Evolutionary conservation across 345 rosid species (phyloP), one percentile per base, ranked within the genome.

Genomic region (Eucalyptus coolabah): DNA sequence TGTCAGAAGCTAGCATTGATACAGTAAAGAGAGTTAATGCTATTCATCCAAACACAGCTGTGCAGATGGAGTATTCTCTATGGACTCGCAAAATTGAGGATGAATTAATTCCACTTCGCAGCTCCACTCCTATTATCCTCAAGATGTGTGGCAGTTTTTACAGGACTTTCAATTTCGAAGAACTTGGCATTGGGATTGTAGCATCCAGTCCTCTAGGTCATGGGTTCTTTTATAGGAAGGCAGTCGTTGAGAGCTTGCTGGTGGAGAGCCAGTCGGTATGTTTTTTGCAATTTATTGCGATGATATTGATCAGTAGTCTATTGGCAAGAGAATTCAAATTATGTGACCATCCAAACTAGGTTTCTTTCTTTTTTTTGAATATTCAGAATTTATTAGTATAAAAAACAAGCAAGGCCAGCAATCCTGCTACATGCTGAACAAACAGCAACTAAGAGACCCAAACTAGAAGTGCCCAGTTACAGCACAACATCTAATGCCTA

Each of bases 121-220:
- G 92, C 93, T 92, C 24, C 14, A 50, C 21, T 51, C 15, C 30
- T 28, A 18, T 49, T 32, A 15, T 50, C 54, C 54, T 50, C 21
- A 50, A 50, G 54, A 50, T 50, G 8, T 50, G 54, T 50, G 54
- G 54, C 47, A 11, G 24, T 63, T 28, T 9, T 89, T 34, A 59
- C 65, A 59, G 12, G 65, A 10, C 65, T 59, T 59, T 59, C 4
- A 59, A 59, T 54, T 56, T 83, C 90, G 90, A 93, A 81, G 92
- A 92, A 77, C 93, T 92, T 0, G 91, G 92, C 42, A 91, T 93
- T 87, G 93, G 94, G 40, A 88, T 91, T 45, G 95, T 94, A 50
- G 91, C 95, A 17, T 95, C 93, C 91, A 91, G 95, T 87, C 95
- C 96, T 69, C 93, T 95, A 30, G 92, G 92, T 45, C 87, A 10